These are phyloP conservation scores for Shiraia bambusicola DNA, from an alignment of 2,329 filamentous ascomycete genomes.

Conservation along the genomic window DNA sequence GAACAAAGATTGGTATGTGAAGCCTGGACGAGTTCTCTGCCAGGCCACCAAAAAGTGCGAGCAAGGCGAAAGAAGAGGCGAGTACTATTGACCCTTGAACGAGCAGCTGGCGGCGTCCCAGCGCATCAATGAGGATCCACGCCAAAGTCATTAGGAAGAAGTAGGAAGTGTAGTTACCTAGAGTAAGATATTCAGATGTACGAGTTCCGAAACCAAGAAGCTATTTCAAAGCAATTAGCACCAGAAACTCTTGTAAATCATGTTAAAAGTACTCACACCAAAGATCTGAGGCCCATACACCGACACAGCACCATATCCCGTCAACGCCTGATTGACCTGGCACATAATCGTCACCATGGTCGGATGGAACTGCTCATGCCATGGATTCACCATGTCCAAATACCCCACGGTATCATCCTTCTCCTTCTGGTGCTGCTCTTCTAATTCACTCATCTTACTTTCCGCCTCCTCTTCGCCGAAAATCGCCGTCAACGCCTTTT, in stretches of 20 bases:
- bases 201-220: conserved; percentile 58
- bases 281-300: conserved; percentile 67
- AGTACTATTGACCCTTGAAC: conserved; percentile 55
- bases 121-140: conserved; percentile 60
- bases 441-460: conserved; percentile 53
- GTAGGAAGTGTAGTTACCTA: conserved; percentile 63
- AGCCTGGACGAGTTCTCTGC: conserved; percentile 45
- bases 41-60: conserved; percentile 55
- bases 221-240: conserved; percentile 53
- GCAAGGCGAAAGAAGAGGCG: conserved; percentile 53
- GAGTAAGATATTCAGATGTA: conserved; percentile 58
- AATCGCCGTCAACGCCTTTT: conserved; percentile 51
- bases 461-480: conserved; percentile 53
- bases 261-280: conserved; percentile 37
- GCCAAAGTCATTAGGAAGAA: conserved; percentile 63
- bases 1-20: conserved; percentile 44
- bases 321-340: conserved; percentile 62
- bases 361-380: conserved; percentile 60
- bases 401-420: conserved; percentile 53
- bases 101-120: conserved; percentile 57
- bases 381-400: conserved; percentile 59
- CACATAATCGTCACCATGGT: conserved; percentile 64
- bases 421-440: conserved; percentile 55
- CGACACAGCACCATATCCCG: conserved; percentile 61
- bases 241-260: conserved; percentile 26